These are phyloP conservation scores for Bathelium albidoporum DNA, from an alignment of 495 filamentous ascomycete genomes.

Conservation along the genomic window DNA sequence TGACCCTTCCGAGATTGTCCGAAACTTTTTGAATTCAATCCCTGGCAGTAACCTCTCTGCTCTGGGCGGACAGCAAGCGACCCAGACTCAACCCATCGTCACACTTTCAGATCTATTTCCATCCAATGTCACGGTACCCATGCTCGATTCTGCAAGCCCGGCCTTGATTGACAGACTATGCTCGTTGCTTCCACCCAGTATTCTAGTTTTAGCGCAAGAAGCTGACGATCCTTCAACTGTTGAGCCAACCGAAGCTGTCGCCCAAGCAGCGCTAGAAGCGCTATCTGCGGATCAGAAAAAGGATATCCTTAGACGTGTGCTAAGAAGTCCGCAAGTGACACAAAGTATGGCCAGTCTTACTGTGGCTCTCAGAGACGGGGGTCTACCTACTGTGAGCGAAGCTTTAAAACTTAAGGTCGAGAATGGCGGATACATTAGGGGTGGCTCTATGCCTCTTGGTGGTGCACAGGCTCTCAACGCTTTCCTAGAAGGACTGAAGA, in stretches of 20 bases:
- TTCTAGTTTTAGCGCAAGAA: constrained; percentile 64
- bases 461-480: constrained; percentile 82
- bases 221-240: constrained; percentile 41
- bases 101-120: constrained; percentile 80
- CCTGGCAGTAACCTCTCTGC: constrained; percentile 42
- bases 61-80: constrained; percentile 11
- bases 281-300: constrained; percentile 70
- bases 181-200: constrained; percentile 60
- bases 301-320: constrained; percentile 64
- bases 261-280: constrained; percentile 61
- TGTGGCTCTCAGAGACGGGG: constrained; percentile 83
- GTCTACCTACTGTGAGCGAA: constrained; percentile 77
- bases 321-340: constrained; percentile 83
- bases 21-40: constrained; percentile 80
- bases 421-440: constrained; percentile 68
- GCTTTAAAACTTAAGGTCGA: constrained; percentile 67
- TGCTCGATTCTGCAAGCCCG: constrained; percentile 55
- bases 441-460: constrained; percentile 68
- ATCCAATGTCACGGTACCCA: constrained; percentile 61
- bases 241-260: constrained; percentile 55
- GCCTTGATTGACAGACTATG: constrained; percentile 63
- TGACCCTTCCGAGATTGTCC: constrained; percentile 58
- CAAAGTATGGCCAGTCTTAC: constrained; percentile 80
- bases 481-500: constrained; percentile 80
- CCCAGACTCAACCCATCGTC: constrained; percentile 41